Evolutionary conservation across 2,329 filamentous ascomycete genomes (phyloP), one percentile per base, ranked within the genome.

Genomic region (Grosmannia huntii): DNA sequence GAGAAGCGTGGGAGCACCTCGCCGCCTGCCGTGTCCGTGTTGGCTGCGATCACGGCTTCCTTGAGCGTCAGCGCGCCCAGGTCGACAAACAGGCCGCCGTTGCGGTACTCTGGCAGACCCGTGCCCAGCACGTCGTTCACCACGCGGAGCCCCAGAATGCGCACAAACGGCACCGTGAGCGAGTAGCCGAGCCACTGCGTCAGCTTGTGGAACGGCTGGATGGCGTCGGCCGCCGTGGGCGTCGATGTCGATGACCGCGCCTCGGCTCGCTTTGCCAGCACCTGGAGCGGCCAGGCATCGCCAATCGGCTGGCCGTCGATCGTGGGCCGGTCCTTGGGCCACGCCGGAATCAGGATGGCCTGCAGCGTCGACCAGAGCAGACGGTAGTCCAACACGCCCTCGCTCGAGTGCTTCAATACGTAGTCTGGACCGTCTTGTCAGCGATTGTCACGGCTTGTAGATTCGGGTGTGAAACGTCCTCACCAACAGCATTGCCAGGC

Each of bases 111-210:
- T 0, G 91, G 90, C 4, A 96, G 76, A 27, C 90, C 91, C 0
- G 91, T 96, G 63, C 95, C 78, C 6, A 95, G 79, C 60, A 95
- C 87, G 2, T 83, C 82, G 50, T 90, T 89, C 3, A 86, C 84
- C 69, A 94, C 94, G 63, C 90, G 83, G 60, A 95, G 84, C 59
- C 86, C 82, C 65, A 95, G 83, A 25, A 95, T 72, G 63, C 84
- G 57, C 44, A 55, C 44, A 54, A 58, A 58, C 28, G 57, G 57
- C 19, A 58, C 57, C 12, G 57, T 87, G 58, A 96, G 80, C 2
- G 90, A 95, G 72, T 96, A 96, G 56, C 87, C 89, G 57, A 96
- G 84, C 91, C 91, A 96, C 71, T 96, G 90, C 0, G 90, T 95
- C 36, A 95, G 80, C 73, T 95, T 96, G 57, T 58, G 91, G 75